Base-by-base conservation (phyloP, 2,329 filamentous ascomycete species). In the Akanthomyces lecanii region DNA sequence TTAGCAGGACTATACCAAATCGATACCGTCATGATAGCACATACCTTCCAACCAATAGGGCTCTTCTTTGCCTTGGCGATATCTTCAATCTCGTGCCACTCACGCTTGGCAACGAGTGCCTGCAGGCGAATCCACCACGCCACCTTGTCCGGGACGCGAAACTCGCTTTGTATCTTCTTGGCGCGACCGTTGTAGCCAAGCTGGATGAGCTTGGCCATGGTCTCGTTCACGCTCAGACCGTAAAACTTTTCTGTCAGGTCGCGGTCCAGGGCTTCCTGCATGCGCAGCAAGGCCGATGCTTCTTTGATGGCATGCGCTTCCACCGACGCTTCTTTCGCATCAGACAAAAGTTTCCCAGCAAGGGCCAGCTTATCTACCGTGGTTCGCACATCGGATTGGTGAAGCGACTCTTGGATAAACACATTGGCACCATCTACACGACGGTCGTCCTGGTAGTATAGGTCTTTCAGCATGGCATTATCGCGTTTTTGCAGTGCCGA, bases 371-470 rank as follows among this genome's bases (percentile, higher is more conserved):
- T 98, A 74, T 98, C 95, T 1, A 85, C 83, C 5, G 90, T 84
- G 0, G 87, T 88, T 40, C 87, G 82, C 30, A 87, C 80, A 66
- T 90, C 87, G 0, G 86, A 82, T 71, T 95, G 90, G 5, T 82
- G 78, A 8, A 99, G 80, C 0, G 93, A 91, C 76, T 99, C 94
- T 23, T 87, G 86, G 16, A 99, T 80, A 64, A 98, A 90, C 2
- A 99, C 86, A 63, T 92, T 90, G 0, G 94, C 90, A 3, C 95
- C 92, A 67, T 98, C 95, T 5, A 92, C 80, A 4, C 93, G 86
- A 5, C 94, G 87, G 73, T 99, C 95, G 70, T 98, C 95, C 77
- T 98, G 95, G 73, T 99, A 99, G 78, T 95, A 99, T 4, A 99
- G 81, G 72, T 98, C 95, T 71, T 98, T 99, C 30, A 99, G 85